Conservation (phyloP, 805 yeast species). For the Metschnikowia sp. region DNA sequence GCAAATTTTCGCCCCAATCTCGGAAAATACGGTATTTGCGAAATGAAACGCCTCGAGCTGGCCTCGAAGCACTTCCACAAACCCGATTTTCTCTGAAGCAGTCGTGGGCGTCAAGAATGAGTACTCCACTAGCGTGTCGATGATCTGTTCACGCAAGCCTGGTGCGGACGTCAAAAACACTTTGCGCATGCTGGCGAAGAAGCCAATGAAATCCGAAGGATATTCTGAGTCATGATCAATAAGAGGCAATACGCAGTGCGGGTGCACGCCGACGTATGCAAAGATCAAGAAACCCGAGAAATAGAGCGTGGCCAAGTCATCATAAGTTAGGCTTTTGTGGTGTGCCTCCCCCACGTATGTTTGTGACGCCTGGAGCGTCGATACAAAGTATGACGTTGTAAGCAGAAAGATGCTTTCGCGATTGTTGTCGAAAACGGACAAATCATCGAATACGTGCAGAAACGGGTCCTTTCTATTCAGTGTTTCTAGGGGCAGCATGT, state of each 20-base stretch:
- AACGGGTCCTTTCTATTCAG: background rate
- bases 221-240: constrained; percentile 19
- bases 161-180: constrained; percentile 4
- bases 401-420: constrained; percentile 15
- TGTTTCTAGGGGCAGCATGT: background rate
- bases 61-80: constrained; percentile 6
- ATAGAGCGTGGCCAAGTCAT: constrained; percentile 8
- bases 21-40: constrained; percentile 5
- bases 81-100: constrained; percentile 3
- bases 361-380: constrained; percentile 12
- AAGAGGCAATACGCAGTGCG: constrained; percentile 28
- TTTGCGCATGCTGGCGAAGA: constrained; percentile 7
- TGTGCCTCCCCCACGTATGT: constrained; percentile 3
- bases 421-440: constrained; percentile 5
- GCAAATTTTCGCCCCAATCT: constrained; percentile 10
- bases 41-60: constrained; percentile 5
- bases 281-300: constrained; percentile 21
- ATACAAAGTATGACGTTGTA: constrained; percentile 24
- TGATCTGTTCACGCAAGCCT: constrained; percentile 3
- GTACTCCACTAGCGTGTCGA: constrained; percentile 6
- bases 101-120: background rate
- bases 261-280: constrained; percentile 32
- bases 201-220: constrained; percentile 22
- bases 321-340: background rate
- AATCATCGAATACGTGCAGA: constrained; percentile 11